Conservation (phyloP, 164 flowering plant species). For the Taxillus chinensis region DNA sequence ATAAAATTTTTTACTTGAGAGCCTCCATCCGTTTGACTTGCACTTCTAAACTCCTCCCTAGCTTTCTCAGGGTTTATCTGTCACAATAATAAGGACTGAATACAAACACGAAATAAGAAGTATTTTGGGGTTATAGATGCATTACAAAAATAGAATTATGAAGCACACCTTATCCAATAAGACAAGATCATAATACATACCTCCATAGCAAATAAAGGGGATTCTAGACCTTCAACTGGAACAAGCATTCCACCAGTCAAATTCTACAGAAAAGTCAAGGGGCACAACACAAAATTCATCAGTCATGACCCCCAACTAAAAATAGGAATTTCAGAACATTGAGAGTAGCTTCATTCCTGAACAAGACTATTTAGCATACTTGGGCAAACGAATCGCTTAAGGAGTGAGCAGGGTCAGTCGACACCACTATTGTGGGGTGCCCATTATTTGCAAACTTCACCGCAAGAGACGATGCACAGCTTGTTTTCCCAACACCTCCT, state of each 20-base stretch:
- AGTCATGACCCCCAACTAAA: background rate
- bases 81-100: background rate
- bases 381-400: constrained; percentile 96
- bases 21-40: constrained; percentile 62
- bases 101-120: background rate
- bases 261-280: constrained; percentile 33
- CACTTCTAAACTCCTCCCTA: constrained; percentile 75
- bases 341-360: background rate
- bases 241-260: constrained; percentile 83
- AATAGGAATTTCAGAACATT: background rate
- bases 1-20: constrained; percentile 82
- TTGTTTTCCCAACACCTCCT: constrained; percentile 96
- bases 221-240: constrained; percentile 78
- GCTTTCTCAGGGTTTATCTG: constrained; percentile 96
- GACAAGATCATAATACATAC: too few relatives aligned
- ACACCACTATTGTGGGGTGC: constrained; percentile 84
- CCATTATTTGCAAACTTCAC: constrained; percentile 84
- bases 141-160: background rate
- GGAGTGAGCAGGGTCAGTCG: constrained; percentile 96
- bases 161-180: too few relatives aligned
- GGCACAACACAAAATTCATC: background rate
- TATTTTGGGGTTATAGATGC: background rate
- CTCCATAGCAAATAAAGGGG: constrained; percentile 20
- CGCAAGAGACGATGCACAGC: constrained; percentile 95
- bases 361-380: constrained; percentile 19